Evolutionary conservation across 805 yeast species (phyloP).

Genomic region (Cyberlindnera subsufficiens): DNA sequence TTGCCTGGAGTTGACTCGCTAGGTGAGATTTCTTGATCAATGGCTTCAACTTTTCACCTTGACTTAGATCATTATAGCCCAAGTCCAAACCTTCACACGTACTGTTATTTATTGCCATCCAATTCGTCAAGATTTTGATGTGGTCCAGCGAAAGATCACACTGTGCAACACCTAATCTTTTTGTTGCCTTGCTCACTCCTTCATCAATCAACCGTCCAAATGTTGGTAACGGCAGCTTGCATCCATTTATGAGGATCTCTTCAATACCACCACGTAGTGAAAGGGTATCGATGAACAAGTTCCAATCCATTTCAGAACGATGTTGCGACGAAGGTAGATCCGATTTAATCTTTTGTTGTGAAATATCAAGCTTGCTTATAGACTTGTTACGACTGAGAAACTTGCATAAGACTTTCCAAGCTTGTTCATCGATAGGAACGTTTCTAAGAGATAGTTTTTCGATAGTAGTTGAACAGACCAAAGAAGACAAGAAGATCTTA

Average conservation of each 20-base stretch:
- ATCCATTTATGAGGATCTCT: constrained; percentile 79
- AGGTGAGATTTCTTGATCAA: constrained; percentile 16
- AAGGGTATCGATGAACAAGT: constrained; percentile 63
- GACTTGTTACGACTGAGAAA: constrained; percentile 60
- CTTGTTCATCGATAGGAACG: constrained; percentile 62
- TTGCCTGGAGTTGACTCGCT: constrained; percentile 31
- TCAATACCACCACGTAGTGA: constrained; percentile 68
- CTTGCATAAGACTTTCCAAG: constrained; percentile 79
- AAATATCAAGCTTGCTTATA: constrained; percentile 57
- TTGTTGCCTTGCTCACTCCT: constrained; percentile 49
- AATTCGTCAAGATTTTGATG: constrained; percentile 46
- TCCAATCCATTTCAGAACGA: constrained; percentile 82
- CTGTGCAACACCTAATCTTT: constrained; percentile 71
- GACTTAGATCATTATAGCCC: constrained; percentile 67
- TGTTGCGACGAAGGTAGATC: constrained; percentile 31
- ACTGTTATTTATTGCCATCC: constrained; percentile 42
- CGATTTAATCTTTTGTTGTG: constrained; percentile 47
- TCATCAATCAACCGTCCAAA: constrained; percentile 51
- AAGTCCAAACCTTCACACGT: constrained; percentile 67
- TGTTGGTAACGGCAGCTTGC: constrained; percentile 47
- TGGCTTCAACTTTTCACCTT: constrained; percentile 25
- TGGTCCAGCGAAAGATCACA: constrained; percentile 62
- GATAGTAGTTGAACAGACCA: constrained; percentile 58
- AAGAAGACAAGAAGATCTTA: constrained; percentile 61
- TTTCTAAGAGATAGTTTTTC: constrained; percentile 75